phyloP scores from a whole-genome alignment of 164 flowering plant genomes.

The Vitis labrusca region DNA sequence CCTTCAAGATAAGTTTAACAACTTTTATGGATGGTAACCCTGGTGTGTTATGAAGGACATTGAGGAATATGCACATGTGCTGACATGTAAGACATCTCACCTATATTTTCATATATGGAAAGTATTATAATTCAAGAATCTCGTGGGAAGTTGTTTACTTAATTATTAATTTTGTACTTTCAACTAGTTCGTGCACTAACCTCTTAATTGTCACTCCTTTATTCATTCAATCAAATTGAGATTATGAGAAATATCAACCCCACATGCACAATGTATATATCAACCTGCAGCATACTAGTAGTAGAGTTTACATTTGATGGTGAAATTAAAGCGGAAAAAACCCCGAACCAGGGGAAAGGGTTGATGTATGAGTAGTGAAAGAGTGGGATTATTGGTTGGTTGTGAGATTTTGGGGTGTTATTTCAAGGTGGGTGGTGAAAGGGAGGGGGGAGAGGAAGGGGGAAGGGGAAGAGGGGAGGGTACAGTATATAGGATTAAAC shows the following conservation, averaged over 20 bases:
- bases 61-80: slow-evolving; percentile 7
- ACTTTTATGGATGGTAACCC: neutral
- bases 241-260: neutral
- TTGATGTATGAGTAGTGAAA: too few relatives aligned
- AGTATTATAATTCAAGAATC: slow-evolving; percentile 4
- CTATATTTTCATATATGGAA: slow-evolving; percentile 11
- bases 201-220: neutral
- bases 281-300: too few relatives aligned
- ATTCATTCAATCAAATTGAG: neutral
- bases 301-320: too few relatives aligned
- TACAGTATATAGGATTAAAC: neutral
- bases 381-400: neutral
- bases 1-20: slow-evolving; percentile 5
- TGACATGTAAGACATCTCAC: slow-evolving; percentile 13
- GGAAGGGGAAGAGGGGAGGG: neutral
- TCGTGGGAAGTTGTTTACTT: neutral
- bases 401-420: slow-evolving; percentile 10
- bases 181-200: neutral
- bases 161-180: neutral
- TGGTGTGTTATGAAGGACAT: neutral
- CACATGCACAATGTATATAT: too few relatives aligned
- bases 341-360: neutral
- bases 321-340: neutral
- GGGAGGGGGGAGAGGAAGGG: neutral
- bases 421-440: slow-evolving; percentile 39